Conservation (phyloP, 495 filamentous ascomycete species). For the Haplographium delicatum region DNA sequence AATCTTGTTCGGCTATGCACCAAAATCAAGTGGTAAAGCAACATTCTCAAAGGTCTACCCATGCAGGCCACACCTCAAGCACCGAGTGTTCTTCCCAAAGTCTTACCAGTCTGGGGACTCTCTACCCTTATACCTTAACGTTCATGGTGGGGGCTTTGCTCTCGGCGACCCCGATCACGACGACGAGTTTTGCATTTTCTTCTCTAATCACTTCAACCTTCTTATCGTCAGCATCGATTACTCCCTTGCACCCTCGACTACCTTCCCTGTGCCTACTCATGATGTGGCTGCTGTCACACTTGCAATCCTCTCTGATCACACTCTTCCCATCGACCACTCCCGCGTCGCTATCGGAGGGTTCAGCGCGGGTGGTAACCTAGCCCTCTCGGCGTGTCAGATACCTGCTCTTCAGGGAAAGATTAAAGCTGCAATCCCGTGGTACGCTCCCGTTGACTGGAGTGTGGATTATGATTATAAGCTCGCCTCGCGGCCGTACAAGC, state of each 20-base stretch:
- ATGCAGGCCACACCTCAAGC: constrained; percentile 28
- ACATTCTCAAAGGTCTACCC: constrained; percentile 29
- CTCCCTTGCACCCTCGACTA: constrained; percentile 28
- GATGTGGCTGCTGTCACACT: constrained; percentile 27
- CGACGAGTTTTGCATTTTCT: constrained; percentile 29
- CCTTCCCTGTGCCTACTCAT: constrained; percentile 28
- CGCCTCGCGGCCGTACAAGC: constrained; percentile 24
- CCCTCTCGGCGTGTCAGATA: constrained; percentile 29
- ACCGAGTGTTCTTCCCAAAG: constrained; percentile 33
- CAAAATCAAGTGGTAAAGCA: constrained; percentile 20
- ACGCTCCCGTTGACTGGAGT: constrained; percentile 33
- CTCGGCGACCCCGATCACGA: constrained; percentile 26
- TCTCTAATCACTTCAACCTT: constrained; percentile 28
- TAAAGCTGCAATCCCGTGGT: constrained; percentile 30
- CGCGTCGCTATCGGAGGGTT: constrained; percentile 33
- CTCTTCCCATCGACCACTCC: constrained; percentile 23
- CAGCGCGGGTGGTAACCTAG: constrained; percentile 33
- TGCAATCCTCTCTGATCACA: constrained; percentile 22
- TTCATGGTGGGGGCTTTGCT: constrained; percentile 35
- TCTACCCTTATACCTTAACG: constrained; percentile 33
- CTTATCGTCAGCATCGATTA: constrained; percentile 33
- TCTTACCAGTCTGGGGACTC: constrained; percentile 23
- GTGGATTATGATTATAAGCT: constrained; percentile 27
- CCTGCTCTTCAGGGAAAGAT: constrained; percentile 28
- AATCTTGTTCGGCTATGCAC: too few species aligned